Base-by-base conservation (phyloP, 2,329 filamentous ascomycete genomes). In the Huntiella bhutanensis region DNA sequence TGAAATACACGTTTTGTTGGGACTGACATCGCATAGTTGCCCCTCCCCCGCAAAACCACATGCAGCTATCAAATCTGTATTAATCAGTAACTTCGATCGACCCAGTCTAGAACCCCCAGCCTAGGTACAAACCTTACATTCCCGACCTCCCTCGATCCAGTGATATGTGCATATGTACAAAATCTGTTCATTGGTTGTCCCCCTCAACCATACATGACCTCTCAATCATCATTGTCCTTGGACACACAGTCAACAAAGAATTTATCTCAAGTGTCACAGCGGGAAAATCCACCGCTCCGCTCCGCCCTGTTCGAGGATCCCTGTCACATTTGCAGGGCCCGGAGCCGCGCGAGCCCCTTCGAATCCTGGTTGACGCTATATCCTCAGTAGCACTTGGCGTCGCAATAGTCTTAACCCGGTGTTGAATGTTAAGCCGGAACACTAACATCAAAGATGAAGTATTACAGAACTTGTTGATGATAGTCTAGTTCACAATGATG, bases 261-360 rank as follows among this genome's bases (percentile, higher is more conserved):
- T 10, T 10, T 28, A 28, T 28, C 11, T 28, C 13, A 17, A 41
- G 39, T 41, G 28, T 11, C 10, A 41, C 39, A 12, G 32, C 41
- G 32, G 41, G 41, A 35, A 16, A 43, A 43, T 43, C 41, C 32
- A 35, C 41, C 41, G 28, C 13, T 43, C 41, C 41, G 41, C 41
- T 43, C 41, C 41, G 41, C 32, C 41, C 38, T n/a, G 15, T 4
- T n/a, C 7, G 8, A 36, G 5, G 11, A 10, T n/a, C 19, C 40
- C 19, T 41, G 12, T 15, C 22, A 7, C 6, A 13, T 5, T 32
- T 32, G 8, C 7, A 12, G 40, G 13, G n/a, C 40, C 22, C 16
- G 12, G 11, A 32, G 13, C 28, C 19, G 19, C 12, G 40, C 17
- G 19, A 28, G 19, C 19, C 28, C 11, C 11, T 5, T 28, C 19